Conservation (phyloP, 768 basidiomycete genomes). For the Russula olivacea region DNA sequence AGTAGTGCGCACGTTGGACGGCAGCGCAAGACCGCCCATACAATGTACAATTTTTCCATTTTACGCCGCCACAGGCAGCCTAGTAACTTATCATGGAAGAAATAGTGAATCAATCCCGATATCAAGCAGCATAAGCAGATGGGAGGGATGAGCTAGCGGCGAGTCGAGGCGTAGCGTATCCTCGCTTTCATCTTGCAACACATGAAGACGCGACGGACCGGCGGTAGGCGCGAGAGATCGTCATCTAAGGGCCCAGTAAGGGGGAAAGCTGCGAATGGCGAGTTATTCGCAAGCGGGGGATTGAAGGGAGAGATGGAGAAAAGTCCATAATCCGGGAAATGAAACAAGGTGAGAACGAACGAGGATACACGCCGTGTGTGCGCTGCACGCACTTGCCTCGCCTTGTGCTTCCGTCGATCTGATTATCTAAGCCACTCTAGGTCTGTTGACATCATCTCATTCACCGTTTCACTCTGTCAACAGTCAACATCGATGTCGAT, state of each 20-base stretch:
- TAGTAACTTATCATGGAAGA: too few species aligned
- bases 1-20: too few species aligned
- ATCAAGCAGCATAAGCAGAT: slow-evolving; percentile 12
- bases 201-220: slow-evolving; percentile 22
- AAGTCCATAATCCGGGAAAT: slow-evolving; percentile 14
- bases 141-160: slow-evolving; percentile 21
- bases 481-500: too few species aligned
- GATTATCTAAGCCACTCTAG: slow-evolving; percentile 1
- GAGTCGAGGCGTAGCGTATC: slow-evolving; percentile 23
- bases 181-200: slow-evolving; percentile 17
- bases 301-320: slow-evolving; percentile 6
- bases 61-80: too few species aligned
- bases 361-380: slow-evolving; percentile 1
- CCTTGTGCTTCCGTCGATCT: background rate
- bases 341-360: slow-evolving; percentile 1
- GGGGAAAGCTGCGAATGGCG: slow-evolving; percentile 12
- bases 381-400: slow-evolving; percentile 3
- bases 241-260: too few species aligned
- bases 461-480: too few species aligned
- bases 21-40: too few species aligned
- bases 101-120: too few species aligned
- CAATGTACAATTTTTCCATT: too few species aligned
- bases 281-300: slow-evolving; percentile 16
- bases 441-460: background rate
- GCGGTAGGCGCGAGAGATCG: slow-evolving; percentile 17